Conservation (phyloP, 208 protist species). For the Lotmaria passim region DNA sequence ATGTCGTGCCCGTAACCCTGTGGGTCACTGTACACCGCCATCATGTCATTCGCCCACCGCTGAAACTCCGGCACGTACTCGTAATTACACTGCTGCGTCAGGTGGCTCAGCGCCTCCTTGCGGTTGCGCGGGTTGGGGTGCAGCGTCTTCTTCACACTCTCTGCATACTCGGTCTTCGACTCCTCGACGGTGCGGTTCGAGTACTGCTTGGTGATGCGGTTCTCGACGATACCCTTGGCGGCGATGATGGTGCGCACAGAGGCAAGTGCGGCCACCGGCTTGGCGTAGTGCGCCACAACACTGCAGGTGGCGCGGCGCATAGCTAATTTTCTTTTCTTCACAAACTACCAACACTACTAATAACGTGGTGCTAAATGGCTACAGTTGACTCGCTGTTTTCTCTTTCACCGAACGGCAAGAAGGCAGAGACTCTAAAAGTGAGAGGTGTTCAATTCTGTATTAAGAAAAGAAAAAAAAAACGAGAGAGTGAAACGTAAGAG, state of each 20-base stretch:
- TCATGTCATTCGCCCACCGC: constrained; percentile 91
- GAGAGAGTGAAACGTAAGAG: not conserved
- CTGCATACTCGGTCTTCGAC: constrained; percentile 71
- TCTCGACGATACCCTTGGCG: constrained; percentile 89
- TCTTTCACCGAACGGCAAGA: too few species aligned
- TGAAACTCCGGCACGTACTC: constrained; percentile 93
- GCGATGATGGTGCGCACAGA: constrained; percentile 61
- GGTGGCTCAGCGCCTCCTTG: constrained; percentile 88
- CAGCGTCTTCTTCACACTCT: constrained; percentile 44
- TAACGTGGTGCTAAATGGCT: too few species aligned
- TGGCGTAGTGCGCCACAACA: constrained; percentile 13
- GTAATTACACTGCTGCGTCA: constrained; percentile 87
- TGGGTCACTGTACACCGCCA: constrained; percentile 88
- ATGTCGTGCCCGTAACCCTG: constrained; percentile 88
- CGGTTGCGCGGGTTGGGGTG: constrained; percentile 81
- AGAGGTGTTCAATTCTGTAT: not conserved
- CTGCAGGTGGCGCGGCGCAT: constrained; percentile 26
- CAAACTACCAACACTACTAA: not conserved
- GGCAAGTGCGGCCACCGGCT: not conserved
- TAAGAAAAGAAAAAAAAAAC: constrained; percentile 18
- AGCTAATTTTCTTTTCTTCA: not conserved
- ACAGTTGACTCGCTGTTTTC: too few species aligned
- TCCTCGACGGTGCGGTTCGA: constrained; percentile 81
- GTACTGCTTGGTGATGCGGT: constrained; percentile 86
- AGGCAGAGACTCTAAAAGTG: not conserved